Conservation (phyloP, 2,329 filamentous ascomycete genomes). For the Aspergillus sp. region DNA sequence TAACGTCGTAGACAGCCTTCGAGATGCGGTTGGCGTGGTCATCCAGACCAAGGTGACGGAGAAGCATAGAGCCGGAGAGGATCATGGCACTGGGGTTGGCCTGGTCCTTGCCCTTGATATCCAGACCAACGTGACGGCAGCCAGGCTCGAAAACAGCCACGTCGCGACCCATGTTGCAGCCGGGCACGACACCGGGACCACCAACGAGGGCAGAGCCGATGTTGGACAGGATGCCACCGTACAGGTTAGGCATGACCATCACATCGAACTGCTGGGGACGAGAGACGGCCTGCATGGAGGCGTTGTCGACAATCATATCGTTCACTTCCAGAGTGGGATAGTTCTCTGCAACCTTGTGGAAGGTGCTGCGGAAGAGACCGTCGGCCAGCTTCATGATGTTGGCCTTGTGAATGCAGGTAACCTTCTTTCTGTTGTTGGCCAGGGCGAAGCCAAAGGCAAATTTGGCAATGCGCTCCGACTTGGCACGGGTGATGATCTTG, state of each 20-base stretch:
- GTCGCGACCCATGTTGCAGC: conserved; percentile 99
- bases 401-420: conserved; percentile 99
- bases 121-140: conserved; percentile 97
- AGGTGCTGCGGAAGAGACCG: conserved; percentile 96
- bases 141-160: conserved; percentile 98
- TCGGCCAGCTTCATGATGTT: conserved; percentile 99
- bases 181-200: conserved; percentile 93
- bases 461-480: conserved; percentile 98
- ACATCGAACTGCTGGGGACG: conserved; percentile 98
- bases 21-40: conserved; percentile 98
- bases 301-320: conserved; percentile 99
- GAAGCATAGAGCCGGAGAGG: conserved; percentile 92
- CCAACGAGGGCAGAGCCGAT: conserved; percentile 96
- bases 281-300: conserved; percentile 98
- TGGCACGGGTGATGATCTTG: conserved; percentile 99
- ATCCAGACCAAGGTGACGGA: conserved; percentile 94
- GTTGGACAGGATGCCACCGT: conserved; percentile 98
- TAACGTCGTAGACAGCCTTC: conserved; percentile 72
- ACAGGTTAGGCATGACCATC: conserved; percentile 99
- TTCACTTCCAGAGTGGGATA: conserved; percentile 94
- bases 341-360: conserved; percentile 88
- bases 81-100: conserved; percentile 96
- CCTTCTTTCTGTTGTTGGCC: conserved; percentile 98
- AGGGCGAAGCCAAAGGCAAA: conserved; percentile 98
- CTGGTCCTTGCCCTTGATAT: conserved; percentile 99